These are phyloP conservation scores for Bruguiera sexangula DNA, from an alignment of 345 rosid species.

Conservation along the genomic window DNA sequence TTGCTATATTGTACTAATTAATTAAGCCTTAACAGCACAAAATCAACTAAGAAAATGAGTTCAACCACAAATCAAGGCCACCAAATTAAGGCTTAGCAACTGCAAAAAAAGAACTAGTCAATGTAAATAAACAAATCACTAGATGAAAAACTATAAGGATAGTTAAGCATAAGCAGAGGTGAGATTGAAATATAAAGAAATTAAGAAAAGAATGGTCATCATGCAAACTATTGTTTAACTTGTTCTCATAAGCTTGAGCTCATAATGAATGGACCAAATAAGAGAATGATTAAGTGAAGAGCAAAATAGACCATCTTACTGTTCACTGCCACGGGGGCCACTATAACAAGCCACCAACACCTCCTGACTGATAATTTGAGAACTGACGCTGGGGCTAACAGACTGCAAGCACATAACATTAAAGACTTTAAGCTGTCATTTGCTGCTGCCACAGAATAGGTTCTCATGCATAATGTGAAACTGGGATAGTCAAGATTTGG, in stretches of 20 bases:
- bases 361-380: slow-evolving; percentile 72
- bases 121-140: slow-evolving; percentile 4
- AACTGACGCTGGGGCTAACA: slow-evolving; percentile 53
- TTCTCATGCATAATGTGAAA: neutral
- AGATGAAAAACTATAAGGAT: neutral
- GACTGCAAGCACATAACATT: slow-evolving; percentile 44
- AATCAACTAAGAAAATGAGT: neutral
- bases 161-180: too few relatives aligned
- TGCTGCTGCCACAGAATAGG: neutral
- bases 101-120: neutral
- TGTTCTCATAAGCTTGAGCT: neutral
- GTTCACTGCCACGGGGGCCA: slow-evolving; percentile 85
- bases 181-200: too few relatives aligned
- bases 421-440: slow-evolving; percentile 14
- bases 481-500: neutral
- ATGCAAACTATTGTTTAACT: too few relatives aligned
- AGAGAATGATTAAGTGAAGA: neutral
- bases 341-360: slow-evolving; percentile 68
- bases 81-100: neutral
- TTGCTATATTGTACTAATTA: neutral
- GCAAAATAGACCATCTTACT: slow-evolving; percentile 40
- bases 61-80: neutral
- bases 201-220: too few relatives aligned
- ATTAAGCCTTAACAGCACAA: neutral
- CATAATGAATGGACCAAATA: neutral